Percentiles rank a stretch among this genome's conserved stretches.
Conservation (phyloP, 345 rosid genomes). For the Gossypium ekmanianum region DNA sequence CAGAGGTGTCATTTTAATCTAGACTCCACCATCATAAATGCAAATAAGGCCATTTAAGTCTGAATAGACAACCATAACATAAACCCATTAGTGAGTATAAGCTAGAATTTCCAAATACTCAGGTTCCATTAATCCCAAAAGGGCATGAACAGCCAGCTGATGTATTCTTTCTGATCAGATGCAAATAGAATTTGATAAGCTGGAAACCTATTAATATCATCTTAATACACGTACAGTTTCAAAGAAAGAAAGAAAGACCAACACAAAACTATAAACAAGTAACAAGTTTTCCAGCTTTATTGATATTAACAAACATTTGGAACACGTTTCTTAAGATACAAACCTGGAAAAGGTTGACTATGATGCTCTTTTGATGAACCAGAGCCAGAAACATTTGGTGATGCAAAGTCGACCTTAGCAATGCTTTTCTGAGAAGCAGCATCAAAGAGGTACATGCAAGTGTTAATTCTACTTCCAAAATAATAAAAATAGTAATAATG, state of each 20-base stretch:
- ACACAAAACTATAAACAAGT: not conserved
- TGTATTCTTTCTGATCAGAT: not conserved
- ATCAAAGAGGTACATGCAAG: not conserved
- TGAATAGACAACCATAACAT: too few relatives aligned
- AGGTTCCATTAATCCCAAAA: conserved; percentile 3
- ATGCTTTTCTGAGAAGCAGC: conserved; percentile 30
- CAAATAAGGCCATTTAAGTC: too few relatives aligned
- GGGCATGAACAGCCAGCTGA: not conserved
- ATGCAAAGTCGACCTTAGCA: conserved; percentile 30
- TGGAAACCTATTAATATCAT: not conserved
- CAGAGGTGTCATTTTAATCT: too few relatives aligned
- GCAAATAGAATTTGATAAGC: not conserved
- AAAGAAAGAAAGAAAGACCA: not conserved
- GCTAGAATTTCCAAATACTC: not conserved
- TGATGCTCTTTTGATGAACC: conserved; percentile 45
- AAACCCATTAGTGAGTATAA: not conserved
- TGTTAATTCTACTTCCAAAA: not conserved
- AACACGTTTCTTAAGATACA: conserved; percentile 19
- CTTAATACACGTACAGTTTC: not conserved
- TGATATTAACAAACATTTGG: not conserved
- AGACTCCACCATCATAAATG: too few relatives aligned
- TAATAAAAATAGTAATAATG: not conserved
- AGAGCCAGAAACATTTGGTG: conserved; percentile 40
- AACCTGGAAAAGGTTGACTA: conserved; percentile 52
- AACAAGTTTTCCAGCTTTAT: not conserved